A percentile compares a stretch with the other conserved stretches of the same genome.
phyloP scores from a whole-genome alignment of 768 basidiomycete species.

The Atractiella rhizophila region DNA sequence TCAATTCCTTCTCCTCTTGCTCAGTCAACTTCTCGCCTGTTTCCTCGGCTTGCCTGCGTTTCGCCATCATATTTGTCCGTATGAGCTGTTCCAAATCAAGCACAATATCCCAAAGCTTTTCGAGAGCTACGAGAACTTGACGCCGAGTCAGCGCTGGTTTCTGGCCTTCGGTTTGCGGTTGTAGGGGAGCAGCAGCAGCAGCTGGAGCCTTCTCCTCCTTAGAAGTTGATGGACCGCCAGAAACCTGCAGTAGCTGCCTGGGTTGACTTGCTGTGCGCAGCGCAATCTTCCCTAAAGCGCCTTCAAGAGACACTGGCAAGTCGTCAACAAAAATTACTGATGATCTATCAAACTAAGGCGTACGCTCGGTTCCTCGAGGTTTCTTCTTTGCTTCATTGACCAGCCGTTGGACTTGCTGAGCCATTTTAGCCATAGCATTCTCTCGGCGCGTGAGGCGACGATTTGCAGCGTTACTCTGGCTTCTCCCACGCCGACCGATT shows the following conservation, averaged over 20 bases:
- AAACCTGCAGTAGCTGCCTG: constrained; percentile 72
- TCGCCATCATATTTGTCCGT: too few relatives aligned
- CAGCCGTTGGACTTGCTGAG: constrained; percentile 68
- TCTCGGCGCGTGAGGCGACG: constrained; percentile 8
- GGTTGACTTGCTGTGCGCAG: constrained; percentile 90
- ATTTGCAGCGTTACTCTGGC: neutral
- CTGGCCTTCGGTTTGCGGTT: constrained; percentile 31
- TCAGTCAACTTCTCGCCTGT: constrained; percentile 24
- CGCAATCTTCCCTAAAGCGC: constrained; percentile 81
- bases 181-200: constrained; percentile 16
- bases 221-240: constrained; percentile 25
- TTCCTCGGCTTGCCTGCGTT: constrained; percentile 45
- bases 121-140: constrained; percentile 50
- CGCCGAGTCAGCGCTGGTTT: constrained; percentile 53
- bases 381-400: constrained; percentile 71
- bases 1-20: constrained; percentile 25
- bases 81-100: constrained; percentile 61
- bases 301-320: constrained; percentile 41
- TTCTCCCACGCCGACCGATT: neutral
- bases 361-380: constrained; percentile 35
- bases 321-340: constrained; percentile 1
- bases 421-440: constrained; percentile 24
- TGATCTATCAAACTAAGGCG: constrained; percentile 1
- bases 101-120: constrained; percentile 59
- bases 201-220: constrained; percentile 24